Percentiles rank a stretch among this genome's conserved stretches.
Evolutionary conservation across 495 filamentous ascomycete species (phyloP).

Genomic region (Lophium mytilinum): DNA sequence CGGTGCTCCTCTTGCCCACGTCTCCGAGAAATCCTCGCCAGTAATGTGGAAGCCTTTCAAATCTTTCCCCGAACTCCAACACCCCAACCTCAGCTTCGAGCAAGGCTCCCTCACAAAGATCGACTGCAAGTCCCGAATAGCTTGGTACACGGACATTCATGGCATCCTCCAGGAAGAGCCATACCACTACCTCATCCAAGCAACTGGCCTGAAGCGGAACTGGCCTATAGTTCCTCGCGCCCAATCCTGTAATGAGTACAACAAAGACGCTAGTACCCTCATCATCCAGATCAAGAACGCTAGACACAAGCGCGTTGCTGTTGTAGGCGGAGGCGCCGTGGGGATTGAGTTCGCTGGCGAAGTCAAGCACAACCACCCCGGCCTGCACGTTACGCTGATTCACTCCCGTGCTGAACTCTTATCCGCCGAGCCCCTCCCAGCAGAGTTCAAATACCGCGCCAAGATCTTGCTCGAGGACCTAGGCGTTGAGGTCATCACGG

Average conservation of each 20-base stretch:
- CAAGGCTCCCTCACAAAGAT: slow-evolving; percentile 50
- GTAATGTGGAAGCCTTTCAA: slow-evolving; percentile 55
- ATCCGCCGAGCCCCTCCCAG: slow-evolving; percentile 58
- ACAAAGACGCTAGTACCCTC: slow-evolving; percentile 46
- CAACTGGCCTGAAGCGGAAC: slow-evolving; percentile 50
- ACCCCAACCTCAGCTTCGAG: slow-evolving; percentile 44
- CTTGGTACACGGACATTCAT: slow-evolving; percentile 12
- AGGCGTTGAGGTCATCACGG: slow-evolving; percentile 51
- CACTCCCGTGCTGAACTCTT: slow-evolving; percentile 57
- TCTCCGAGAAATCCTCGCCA: slow-evolving; percentile 45
- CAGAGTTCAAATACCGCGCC: slow-evolving; percentile 51
- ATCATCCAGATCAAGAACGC: slow-evolving; percentile 24
- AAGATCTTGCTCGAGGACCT: slow-evolving; percentile 43
- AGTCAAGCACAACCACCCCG: slow-evolving; percentile 50
- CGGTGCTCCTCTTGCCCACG: slow-evolving; percentile 55
- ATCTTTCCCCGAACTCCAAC: slow-evolving; percentile 50
- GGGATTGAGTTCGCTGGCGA: slow-evolving; percentile 67
- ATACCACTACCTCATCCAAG: slow-evolving; percentile 60
- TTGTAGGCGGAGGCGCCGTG: slow-evolving; percentile 45
- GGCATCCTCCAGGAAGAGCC: slow-evolving; percentile 30
- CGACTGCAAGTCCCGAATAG: slow-evolving; percentile 40
- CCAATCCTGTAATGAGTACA: slow-evolving; percentile 44
- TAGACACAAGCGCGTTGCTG: too few relatives aligned
- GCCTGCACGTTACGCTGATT: slow-evolving; percentile 53
- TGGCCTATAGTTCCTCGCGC: slow-evolving; percentile 59